Conservation (phyloP, 192 early-diverging fungal species). For the Helicostylum pulchrum region DNA sequence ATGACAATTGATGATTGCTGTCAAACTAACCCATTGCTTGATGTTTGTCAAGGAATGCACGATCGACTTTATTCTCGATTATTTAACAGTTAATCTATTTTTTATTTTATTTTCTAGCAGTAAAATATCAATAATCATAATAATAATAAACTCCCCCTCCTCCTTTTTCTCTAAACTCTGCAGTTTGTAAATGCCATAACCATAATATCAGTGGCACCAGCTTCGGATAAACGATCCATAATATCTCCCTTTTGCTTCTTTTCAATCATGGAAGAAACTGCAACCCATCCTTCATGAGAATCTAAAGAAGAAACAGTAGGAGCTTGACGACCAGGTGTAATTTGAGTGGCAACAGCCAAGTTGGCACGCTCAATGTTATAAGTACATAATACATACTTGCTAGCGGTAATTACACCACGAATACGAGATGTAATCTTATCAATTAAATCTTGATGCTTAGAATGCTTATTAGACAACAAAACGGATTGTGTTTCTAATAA, state of each 20-base stretch:
- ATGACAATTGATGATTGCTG: constrained; percentile 52
- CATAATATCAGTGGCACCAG: constrained; percentile 91
- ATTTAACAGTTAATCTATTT: constrained; percentile 65
- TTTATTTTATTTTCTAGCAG: constrained; percentile 1
- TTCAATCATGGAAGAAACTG: constrained; percentile 86
- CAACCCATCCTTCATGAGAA: constrained; percentile 76
- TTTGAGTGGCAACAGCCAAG: constrained; percentile 60
- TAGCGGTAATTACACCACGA: constrained; percentile 86
- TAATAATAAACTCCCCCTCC: background rate
- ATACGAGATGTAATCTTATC: constrained; percentile 80
- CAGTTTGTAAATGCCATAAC: constrained; percentile 78
- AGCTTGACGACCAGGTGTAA: constrained; percentile 93
- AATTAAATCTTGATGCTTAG: constrained; percentile 71
- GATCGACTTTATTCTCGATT: constrained; percentile 73
- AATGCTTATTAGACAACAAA: constrained; percentile 80
- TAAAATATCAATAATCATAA: background rate
- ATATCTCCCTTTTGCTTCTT: constrained; percentile 74
- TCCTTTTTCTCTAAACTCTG: constrained; percentile 57
- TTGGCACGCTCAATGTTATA: constrained; percentile 80
- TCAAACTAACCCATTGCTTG: constrained; percentile 67
- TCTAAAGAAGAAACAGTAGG: constrained; percentile 87
- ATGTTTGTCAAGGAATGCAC: constrained; percentile 76
- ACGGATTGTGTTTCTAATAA: constrained; percentile 84
- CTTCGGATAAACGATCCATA: constrained; percentile 85
- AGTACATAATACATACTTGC: constrained; percentile 82